These are phyloP conservation scores for Logfia minima DNA, from an alignment of 129 eudicot species.

Conservation along the genomic window DNA sequence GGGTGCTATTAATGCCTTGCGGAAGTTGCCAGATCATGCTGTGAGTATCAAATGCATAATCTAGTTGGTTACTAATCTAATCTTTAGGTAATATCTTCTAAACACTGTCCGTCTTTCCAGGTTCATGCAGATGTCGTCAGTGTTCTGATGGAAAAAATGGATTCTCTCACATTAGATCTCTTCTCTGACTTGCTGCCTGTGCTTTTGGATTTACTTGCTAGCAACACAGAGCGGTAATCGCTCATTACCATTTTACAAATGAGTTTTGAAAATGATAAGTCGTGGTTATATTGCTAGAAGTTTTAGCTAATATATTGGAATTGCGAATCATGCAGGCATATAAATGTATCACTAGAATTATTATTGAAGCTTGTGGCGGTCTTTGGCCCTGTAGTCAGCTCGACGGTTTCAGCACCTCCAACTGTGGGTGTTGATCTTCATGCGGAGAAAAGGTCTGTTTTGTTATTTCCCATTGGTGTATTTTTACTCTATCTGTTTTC, in stretches of 20 bases:
- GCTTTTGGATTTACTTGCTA: conserved; percentile 74
- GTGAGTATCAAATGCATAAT: conserved; percentile 49
- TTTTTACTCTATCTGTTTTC: conserved; percentile 7
- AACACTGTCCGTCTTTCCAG: conserved; percentile 36
- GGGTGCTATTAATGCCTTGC: conserved; percentile 76
- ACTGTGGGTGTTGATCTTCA: conserved; percentile 92
- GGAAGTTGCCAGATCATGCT: conserved; percentile 86
- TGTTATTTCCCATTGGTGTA: not conserved
- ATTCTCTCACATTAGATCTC: conserved; percentile 68
- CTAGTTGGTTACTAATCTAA: conserved; percentile 1
- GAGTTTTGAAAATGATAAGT: not conserved
- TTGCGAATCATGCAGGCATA: conserved; percentile 61
- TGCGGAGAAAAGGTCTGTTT: conserved; percentile 75
- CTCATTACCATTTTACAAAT: not conserved
- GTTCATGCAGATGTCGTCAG: conserved; percentile 86
- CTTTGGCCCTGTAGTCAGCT: conserved; percentile 68
- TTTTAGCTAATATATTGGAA: not conserved
- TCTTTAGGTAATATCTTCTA: not conserved
- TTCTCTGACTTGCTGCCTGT: conserved; percentile 79
- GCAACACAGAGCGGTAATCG: conserved; percentile 75
- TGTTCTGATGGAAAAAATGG: conserved; percentile 70
- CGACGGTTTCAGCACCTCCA: conserved; percentile 89
- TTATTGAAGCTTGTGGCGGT: conserved; percentile 85
- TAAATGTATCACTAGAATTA: conserved; percentile 71
- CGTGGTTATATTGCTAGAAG: not conserved